Evolutionary conservation across 495 filamentous ascomycete genomes (phyloP).

Genomic region (Hyaloscypha hepaticicola): DNA sequence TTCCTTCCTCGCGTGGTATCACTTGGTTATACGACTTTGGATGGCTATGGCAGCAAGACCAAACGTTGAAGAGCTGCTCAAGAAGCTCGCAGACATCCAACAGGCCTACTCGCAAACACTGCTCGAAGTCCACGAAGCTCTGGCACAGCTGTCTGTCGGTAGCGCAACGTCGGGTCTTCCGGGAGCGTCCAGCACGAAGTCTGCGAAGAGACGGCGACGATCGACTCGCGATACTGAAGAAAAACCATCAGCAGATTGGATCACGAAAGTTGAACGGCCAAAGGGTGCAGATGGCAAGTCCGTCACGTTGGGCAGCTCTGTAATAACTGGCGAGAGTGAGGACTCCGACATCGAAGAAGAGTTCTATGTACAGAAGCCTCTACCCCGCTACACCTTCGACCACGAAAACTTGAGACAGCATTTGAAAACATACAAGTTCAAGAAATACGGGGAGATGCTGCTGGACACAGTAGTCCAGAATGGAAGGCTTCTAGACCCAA

Average conservation of each 20-base stretch:
- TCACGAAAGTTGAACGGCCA: background rate
- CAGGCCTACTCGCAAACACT: slow-evolving; percentile 40
- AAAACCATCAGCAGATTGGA: background rate
- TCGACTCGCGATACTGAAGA: slow-evolving; percentile 14
- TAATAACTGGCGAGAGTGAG: slow-evolving; percentile 32
- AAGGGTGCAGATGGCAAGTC: background rate
- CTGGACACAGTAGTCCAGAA: slow-evolving; percentile 38
- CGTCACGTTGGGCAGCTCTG: slow-evolving; percentile 21
- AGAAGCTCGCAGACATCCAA: slow-evolving; percentile 36
- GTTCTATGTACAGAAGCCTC: slow-evolving; percentile 31
- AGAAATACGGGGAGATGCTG: slow-evolving; percentile 35
- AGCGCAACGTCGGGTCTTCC: slow-evolving; percentile 16
- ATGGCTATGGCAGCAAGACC: background rate
- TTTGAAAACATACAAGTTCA: slow-evolving; percentile 36
- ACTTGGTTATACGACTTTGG: background rate
- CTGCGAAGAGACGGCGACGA: slow-evolving; percentile 5
- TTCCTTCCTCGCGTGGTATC: background rate
- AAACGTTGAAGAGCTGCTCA: slow-evolving; percentile 37
- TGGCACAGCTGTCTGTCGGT: slow-evolving; percentile 9
- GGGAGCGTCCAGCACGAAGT: background rate
- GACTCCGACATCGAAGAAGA: slow-evolving; percentile 36
- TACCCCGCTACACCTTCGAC: slow-evolving; percentile 31
- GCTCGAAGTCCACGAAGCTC: slow-evolving; percentile 34
- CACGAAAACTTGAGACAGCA: slow-evolving; percentile 41
- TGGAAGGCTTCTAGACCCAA: slow-evolving; percentile 34